A percentile compares a stretch with the other conserved stretches of the same genome.
These are phyloP conservation scores for slime mould (Dictyostelium discoideum) DNA, from an alignment of 78 protist genomes.

Conservation along the genomic window dicty_2.7 NC_007088.5:7869001-7869500, in stretches of 20 bases:
- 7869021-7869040: background rate
- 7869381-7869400: background rate
- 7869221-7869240: background rate
- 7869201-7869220: background rate
- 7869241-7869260: background rate
- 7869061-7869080: background rate
- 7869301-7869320: background rate
- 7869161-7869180: background rate
- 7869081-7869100: background rate
- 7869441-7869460: background rate
- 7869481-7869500: background rate
- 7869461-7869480: slow-evolving; percentile 8
- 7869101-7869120: background rate
- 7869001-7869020: background rate
- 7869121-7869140: background rate
- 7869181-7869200: background rate
- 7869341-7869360: background rate
- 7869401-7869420: background rate
- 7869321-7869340: background rate
- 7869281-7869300: background rate
- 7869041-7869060: background rate
- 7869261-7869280: background rate
- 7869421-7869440: background rate
- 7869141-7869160: background rate
- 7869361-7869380: background rate